Percentiles rank a stretch among this genome's conserved stretches.
Conservation (phyloP, 441 rosid species). For the Jatropha podagrica region DNA sequence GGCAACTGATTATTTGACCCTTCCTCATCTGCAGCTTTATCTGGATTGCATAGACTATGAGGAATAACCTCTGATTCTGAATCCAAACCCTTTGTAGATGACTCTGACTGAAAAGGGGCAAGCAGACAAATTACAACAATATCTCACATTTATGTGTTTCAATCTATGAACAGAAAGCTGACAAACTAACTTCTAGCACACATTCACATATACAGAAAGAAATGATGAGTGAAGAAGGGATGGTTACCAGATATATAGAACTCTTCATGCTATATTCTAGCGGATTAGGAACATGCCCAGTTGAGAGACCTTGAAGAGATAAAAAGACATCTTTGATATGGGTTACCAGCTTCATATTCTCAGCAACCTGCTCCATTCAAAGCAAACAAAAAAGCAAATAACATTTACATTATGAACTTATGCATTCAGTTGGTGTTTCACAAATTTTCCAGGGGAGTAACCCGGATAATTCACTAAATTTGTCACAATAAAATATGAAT, state of each 20-base stretch:
- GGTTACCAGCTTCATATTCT: conserved; percentile 62
- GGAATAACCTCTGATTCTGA: conserved; percentile 43
- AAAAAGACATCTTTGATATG: conserved; percentile 62
- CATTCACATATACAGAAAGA: neutral
- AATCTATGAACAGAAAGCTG: conserved; percentile 15
- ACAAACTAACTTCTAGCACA: conserved; percentile 20
- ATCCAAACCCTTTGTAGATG: conserved; percentile 39
- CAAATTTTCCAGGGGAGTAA: neutral
- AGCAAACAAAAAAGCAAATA: conserved; percentile 23
- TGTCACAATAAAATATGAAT: neutral
- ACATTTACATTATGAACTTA: neutral
- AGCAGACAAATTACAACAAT: conserved; percentile 20
- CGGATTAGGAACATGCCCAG: conserved; percentile 39
- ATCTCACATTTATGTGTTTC: conserved; percentile 17
- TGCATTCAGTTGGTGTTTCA: neutral
- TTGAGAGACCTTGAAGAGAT: conserved; percentile 53
- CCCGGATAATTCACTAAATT: neutral
- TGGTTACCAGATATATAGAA: conserved; percentile 50
- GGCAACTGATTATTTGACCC: conserved; percentile 36
- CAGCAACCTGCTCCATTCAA: conserved; percentile 58
- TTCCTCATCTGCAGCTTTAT: conserved; percentile 38
- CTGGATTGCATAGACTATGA: conserved; percentile 36
- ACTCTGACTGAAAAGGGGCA: conserved; percentile 49
- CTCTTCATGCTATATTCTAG: conserved; percentile 42
- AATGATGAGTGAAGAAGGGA: conserved; percentile 23